Evolutionary conservation across 2,329 filamentous ascomycete genomes (phyloP).

Genomic region (Neofusicoccum cordaticola): DNA sequence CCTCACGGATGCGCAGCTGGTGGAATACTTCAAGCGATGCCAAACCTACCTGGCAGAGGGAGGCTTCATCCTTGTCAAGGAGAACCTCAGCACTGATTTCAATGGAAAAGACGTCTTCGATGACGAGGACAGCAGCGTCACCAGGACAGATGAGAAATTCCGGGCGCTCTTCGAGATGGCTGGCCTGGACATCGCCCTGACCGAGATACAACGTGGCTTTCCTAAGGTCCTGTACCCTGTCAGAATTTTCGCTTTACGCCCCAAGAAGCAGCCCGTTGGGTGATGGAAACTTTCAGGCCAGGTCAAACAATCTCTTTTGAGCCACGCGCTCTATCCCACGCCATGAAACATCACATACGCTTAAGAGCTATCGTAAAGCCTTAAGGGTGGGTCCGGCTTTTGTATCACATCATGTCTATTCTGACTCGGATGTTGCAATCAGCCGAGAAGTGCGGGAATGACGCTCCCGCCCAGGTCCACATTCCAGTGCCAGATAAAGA

Average conservation of each 20-base stretch:
- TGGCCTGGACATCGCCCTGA: conserved; percentile 64
- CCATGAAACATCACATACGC: no score
- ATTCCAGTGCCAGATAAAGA: no score
- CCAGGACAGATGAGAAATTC: conserved; percentile 72
- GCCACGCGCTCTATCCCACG: no score
- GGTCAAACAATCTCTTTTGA: no score
- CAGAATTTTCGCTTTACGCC: conserved; percentile 72
- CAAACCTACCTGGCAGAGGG: conserved; percentile 24
- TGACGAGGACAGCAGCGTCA: conserved; percentile 72
- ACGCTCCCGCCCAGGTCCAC: no score
- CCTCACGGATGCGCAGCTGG: conserved; percentile 70
- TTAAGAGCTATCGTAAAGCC: no score
- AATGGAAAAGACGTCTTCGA: conserved; percentile 68
- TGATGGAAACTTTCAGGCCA: no score
- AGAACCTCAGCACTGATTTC: conserved; percentile 64
- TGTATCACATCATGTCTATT: no score
- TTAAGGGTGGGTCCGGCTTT: no score
- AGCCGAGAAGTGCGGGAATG: no score
- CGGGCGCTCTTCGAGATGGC: conserved; percentile 65
- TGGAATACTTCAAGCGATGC: conserved; percentile 64
- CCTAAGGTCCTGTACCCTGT: conserved; percentile 69
- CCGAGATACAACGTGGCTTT: conserved; percentile 71
- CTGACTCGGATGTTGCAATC: no score
- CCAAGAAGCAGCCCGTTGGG: conserved; percentile 25
- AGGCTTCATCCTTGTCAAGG: conserved; percentile 70